Base-by-base conservation (phyloP, 192 early-diverging fungal genomes). In the Radiomyces spectabilis region DNA sequence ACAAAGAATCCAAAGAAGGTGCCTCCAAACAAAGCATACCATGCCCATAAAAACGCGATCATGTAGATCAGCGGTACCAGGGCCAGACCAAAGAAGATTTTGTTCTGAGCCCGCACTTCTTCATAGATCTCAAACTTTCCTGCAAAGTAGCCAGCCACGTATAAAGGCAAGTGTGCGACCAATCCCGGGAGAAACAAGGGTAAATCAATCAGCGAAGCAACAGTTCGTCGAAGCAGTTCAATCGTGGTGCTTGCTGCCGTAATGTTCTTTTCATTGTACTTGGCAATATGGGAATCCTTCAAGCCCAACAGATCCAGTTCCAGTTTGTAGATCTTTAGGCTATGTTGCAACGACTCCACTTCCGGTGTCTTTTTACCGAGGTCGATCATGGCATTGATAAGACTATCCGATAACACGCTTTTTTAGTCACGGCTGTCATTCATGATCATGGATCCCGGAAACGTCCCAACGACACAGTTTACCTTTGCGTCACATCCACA, bases 401-500 rank as follows among this genome's bases (percentile, higher is more conserved):
- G 39, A 32, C 68, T 70, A 49, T 41, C 40, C 7, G 25, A 4
- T 7, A n/a, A n/a, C 19, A 10, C 13, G 35, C 10, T 27, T 12
- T 10, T 27, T 3, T 15, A 5, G 1, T 5, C 2, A 2, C 12
- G 3, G 3, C 19, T 26, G 22, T 24, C 18, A 34, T 37, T 4
- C 1, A 10, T 16, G 19, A 26, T 22, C 22, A 33, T 26, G 43
- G 8, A 30, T 9, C 2, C n/a, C n/a, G n/a, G n/a, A n/a, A n/a
- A n/a, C n/a, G n/a, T n/a, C n/a, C n/a, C n/a, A n/a, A n/a, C n/a
- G n/a, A 26, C 37, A 37, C 12, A 37, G 0, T 42, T 39, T 60
- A 75, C 73, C 73, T 75, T 52, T 78, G 76, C 2, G 61, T 78
- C 16, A 72, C 59, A 16, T 51, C 59, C n/a, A 78, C 67, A 44